These are phyloP conservation scores for Euphorbia tirucalli DNA, from an alignment of 345 rosid species.

Conservation along the genomic window DNA sequence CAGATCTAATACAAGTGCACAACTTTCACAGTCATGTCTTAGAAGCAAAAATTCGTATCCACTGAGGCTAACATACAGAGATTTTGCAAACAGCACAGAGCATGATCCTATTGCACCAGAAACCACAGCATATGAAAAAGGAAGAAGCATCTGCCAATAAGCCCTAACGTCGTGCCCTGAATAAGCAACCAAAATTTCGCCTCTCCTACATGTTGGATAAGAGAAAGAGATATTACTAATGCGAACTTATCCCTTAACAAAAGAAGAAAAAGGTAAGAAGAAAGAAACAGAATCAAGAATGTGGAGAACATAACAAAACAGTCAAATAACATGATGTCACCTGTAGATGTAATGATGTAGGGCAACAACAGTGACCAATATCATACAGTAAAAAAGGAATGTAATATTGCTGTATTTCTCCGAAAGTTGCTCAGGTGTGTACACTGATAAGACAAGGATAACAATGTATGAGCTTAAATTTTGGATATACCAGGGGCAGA, in stretches of 20 bases:
- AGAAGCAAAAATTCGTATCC: slow-evolving; percentile 3
- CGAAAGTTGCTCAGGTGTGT: slow-evolving; percentile 91
- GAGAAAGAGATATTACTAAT: background rate
- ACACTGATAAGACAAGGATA: slow-evolving; percentile 47
- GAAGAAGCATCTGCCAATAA: slow-evolving; percentile 85
- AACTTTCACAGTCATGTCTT: background rate
- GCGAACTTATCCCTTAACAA: background rate
- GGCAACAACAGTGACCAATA: slow-evolving; percentile 63
- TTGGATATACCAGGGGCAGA: background rate
- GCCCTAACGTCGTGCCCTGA: slow-evolving; percentile 73
- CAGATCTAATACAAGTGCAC: slow-evolving; percentile 15
- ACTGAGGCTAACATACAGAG: slow-evolving; percentile 63
- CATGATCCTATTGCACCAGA: slow-evolving; percentile 98
- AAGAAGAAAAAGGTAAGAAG: background rate
- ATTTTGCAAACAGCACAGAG: slow-evolving; percentile 97
- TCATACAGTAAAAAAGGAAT: slow-evolving; percentile 80
- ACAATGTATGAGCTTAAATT: background rate
- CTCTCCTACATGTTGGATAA: slow-evolving; percentile 52
- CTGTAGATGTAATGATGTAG: slow-evolving; percentile 73
- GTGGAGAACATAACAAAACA: background rate
- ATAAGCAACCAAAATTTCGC: slow-evolving; percentile 63
- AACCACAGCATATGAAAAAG: slow-evolving; percentile 94
- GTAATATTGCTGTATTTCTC: slow-evolving; percentile 87
- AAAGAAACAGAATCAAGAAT: background rate
- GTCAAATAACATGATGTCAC: slow-evolving; percentile 32